Evolutionary conservation across 2,329 filamentous ascomycete genomes (phyloP), one percentile per base, ranked within the genome.

Genomic region (Sporothrix luriei): DNA sequence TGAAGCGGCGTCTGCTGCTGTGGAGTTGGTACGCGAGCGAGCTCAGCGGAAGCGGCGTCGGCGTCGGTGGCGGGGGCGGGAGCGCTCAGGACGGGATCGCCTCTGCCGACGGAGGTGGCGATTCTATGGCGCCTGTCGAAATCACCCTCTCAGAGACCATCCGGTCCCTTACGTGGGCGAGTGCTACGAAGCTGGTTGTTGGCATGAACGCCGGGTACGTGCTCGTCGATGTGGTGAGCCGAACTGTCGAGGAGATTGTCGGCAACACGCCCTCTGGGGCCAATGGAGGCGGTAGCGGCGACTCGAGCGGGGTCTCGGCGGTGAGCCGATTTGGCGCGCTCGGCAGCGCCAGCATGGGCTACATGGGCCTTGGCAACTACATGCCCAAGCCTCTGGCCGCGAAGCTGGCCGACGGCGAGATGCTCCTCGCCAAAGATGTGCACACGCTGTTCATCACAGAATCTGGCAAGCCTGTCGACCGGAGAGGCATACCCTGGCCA

Each of bases 11-110:
- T 75, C 84, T 99, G 67, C 79, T 98, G 71, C 81, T 97, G 69
- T 99, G 95, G 94, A 92, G 90, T 76, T 99, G 96, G 95, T 91
- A 95, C 75, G 94, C 97, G 78, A 95, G 93, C 83, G 95, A 98
- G 81, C 84, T 97, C 54, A 86, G 86, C 62, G 51, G 40, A 21
- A 68, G 54, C 38, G 48, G 33, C 16, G 38, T 21, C 9, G 46
- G 16, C 54, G 55, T 38, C 43, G 51, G 24, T 48, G 65, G 43
- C 48, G 48, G 38, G 19, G 52, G 24, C 48, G 48, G 38, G 19
- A 46, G 24, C 13, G 4, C 4, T 10, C 40, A 52, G 9, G 54
- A 26, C 29, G 40, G 52, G 16, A 64, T 11, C 40, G 33, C 40
- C 1, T 9, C 33, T 2, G 40, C 38, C 16, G 38, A 62, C 61